Evolutionary conservation across 2,329 filamentous ascomycete species (phyloP).

Genomic region (Colletotrichum phormii): DNA sequence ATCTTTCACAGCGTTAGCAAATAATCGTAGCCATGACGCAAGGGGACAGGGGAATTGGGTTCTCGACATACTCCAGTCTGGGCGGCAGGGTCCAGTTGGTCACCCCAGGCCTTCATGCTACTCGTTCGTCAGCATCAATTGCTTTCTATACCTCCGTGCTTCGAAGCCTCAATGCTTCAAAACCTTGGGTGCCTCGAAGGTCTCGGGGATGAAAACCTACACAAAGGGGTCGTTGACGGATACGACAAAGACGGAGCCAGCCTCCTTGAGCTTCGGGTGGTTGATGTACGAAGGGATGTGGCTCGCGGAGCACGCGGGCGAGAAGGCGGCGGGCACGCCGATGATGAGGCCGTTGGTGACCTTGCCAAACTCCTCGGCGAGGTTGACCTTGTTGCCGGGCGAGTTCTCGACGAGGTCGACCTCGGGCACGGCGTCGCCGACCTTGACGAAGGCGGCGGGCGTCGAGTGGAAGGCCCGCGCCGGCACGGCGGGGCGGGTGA

Average conservation of each 20-base stretch:
- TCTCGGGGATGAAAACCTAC: slow-evolving; percentile 62
- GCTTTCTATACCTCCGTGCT: neutral
- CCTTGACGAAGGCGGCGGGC: slow-evolving; percentile 73
- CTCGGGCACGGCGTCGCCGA: slow-evolving; percentile 83
- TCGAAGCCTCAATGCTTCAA: neutral
- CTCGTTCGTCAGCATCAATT: slow-evolving; percentile 28
- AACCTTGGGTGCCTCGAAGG: too few species aligned
- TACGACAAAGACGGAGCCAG: slow-evolving; percentile 88
- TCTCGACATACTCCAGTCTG: slow-evolving; percentile 76
- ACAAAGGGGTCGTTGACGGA: slow-evolving; percentile 96
- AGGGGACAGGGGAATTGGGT: too few species aligned
- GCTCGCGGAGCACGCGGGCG: slow-evolving; percentile 65
- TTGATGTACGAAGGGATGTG: slow-evolving; percentile 91
- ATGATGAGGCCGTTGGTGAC: slow-evolving; percentile 82
- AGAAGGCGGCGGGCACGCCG: slow-evolving; percentile 85
- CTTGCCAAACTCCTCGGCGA: slow-evolving; percentile 78
- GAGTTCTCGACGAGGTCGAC: slow-evolving; percentile 84
- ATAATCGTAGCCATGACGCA: neutral
- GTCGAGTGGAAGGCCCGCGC: slow-evolving; percentile 72
- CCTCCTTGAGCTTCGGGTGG: slow-evolving; percentile 80
- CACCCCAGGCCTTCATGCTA: slow-evolving; percentile 91
- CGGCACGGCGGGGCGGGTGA: slow-evolving; percentile 44
- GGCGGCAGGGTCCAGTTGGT: slow-evolving; percentile 79
- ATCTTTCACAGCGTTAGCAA: slow-evolving; percentile 65
- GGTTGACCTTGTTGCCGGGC: slow-evolving; percentile 92